Evolutionary conservation across 345 rosid genomes (phyloP).

Genomic region (Gossypium turneri): DNA sequence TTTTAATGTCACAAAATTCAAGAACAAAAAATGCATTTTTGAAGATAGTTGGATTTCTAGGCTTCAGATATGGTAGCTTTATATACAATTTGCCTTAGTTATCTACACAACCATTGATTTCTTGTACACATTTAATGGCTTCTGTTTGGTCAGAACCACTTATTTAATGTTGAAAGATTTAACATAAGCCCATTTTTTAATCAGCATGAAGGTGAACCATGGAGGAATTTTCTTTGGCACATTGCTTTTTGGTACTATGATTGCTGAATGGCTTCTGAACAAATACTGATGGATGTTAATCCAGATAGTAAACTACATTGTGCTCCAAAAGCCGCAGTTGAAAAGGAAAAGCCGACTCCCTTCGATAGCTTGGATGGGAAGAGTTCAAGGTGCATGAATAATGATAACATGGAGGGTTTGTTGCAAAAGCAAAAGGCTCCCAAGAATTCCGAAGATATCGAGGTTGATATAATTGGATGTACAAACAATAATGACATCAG

Average conservation of each 20-base stretch:
- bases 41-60: conserved; percentile 4
- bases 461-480: conserved; percentile 52
- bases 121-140: neutral
- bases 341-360: conserved; percentile 28
- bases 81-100: neutral
- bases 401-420: conserved; percentile 19
- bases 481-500: conserved; percentile 20
- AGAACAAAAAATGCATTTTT: neutral
- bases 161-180: neutral
- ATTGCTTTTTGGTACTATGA: conserved; percentile 15
- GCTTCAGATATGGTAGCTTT: neutral
- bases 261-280: conserved; percentile 31
- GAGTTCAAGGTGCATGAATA: conserved; percentile 27
- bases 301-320: conserved; percentile 24
- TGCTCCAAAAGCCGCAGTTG: conserved; percentile 26
- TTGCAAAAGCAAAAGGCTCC: conserved; percentile 23
- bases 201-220: conserved; percentile 18
- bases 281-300: conserved; percentile 36
- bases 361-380: conserved; percentile 25
- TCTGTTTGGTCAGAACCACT: neutral
- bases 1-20: neutral
- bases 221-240: conserved; percentile 10
- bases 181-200: conserved; percentile 4
- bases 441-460: conserved; percentile 39
- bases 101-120: neutral